A percentile compares a stretch with the other conserved stretches of the same genome.
Evolutionary conservation across 768 basidiomycete species (phyloP).

Genomic region (Mycena polygramma): DNA sequence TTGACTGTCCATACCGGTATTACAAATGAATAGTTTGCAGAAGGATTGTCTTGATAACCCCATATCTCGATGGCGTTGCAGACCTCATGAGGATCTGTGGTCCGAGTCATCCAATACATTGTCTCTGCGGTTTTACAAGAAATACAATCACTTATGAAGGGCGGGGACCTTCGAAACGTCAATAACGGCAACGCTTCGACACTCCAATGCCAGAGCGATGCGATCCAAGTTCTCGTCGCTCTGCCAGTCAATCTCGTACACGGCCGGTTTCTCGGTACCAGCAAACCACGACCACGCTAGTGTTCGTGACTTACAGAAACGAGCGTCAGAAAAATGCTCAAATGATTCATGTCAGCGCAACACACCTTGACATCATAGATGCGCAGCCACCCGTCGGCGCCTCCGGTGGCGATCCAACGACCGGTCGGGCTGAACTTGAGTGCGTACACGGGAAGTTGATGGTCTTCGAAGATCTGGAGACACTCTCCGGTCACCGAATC

Average conservation of each 20-base stretch:
- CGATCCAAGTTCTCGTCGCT: conserved; percentile 64
- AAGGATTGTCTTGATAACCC: too few species aligned
- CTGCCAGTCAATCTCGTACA: conserved; percentile 87
- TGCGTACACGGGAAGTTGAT: conserved; percentile 79
- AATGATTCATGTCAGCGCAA: conserved; percentile 1
- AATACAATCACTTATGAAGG: conserved; percentile 33
- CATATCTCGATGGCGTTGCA: too few species aligned
- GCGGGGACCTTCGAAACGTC: conserved; percentile 67
- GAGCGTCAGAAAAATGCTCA: conserved; percentile 10
- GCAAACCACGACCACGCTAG: conserved; percentile 77
- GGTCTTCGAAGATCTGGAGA: conserved; percentile 77
- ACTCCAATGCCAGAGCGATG: conserved; percentile 80
- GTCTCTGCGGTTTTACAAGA: neutral
- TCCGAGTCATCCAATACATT: neutral
- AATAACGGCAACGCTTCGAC: conserved; percentile 73
- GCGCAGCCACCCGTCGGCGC: conserved; percentile 82
- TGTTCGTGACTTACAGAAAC: conserved; percentile 53
- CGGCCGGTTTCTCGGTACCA: conserved; percentile 68
- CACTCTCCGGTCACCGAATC: conserved; percentile 84
- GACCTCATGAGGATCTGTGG: too few species aligned
- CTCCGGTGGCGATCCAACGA: conserved; percentile 78
- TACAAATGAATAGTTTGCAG: too few species aligned
- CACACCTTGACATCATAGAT: conserved; percentile 77
- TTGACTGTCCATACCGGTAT: too few species aligned
- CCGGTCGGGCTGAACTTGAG: conserved; percentile 84